Percentiles rank a stretch among this genome's conserved stretches.
Conservation (phyloP, 2,329 filamentous ascomycete genomes). For the Mollisiaceae sp. region DNA sequence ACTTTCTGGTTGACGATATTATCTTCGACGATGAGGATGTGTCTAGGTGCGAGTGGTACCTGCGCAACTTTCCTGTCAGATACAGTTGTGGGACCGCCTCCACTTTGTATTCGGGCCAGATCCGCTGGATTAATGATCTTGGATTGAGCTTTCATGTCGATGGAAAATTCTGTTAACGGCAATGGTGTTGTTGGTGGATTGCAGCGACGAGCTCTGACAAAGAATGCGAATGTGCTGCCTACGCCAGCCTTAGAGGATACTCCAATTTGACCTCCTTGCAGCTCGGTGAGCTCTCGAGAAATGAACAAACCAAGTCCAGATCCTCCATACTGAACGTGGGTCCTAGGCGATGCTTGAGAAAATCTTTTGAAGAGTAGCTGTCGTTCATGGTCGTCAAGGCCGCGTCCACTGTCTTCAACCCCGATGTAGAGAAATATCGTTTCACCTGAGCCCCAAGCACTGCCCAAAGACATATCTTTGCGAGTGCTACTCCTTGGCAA, state of each 20-base stretch:
- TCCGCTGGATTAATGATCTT: constrained; percentile 13
- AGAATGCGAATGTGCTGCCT: constrained; percentile 79
- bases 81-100: constrained; percentile 7
- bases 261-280: constrained; percentile 81
- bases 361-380: constrained; percentile 78
- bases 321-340: constrained; percentile 79
- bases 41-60: constrained; percentile 19
- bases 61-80: constrained; percentile 2
- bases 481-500: constrained; percentile 40
- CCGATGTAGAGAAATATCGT: constrained; percentile 73
- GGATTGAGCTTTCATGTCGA: constrained; percentile 15
- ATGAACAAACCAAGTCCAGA: constrained; percentile 82
- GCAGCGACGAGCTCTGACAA: constrained; percentile 50
- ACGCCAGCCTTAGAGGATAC: constrained; percentile 70
- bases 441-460: constrained; percentile 47
- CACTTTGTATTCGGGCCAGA: constrained; percentile 15
- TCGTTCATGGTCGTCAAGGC: constrained; percentile 71
- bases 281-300: constrained; percentile 76
- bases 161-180: background rate
- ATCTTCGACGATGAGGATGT: constrained; percentile 62
- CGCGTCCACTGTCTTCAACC: constrained; percentile 77
- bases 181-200: constrained; percentile 5
- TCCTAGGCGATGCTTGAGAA: constrained; percentile 75
- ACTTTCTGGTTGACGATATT: constrained; percentile 66
- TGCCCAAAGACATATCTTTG: constrained; percentile 22